phyloP scores from a whole-genome alignment of 176 grass and related monocot species.

The Triticum turgidum region DNA sequence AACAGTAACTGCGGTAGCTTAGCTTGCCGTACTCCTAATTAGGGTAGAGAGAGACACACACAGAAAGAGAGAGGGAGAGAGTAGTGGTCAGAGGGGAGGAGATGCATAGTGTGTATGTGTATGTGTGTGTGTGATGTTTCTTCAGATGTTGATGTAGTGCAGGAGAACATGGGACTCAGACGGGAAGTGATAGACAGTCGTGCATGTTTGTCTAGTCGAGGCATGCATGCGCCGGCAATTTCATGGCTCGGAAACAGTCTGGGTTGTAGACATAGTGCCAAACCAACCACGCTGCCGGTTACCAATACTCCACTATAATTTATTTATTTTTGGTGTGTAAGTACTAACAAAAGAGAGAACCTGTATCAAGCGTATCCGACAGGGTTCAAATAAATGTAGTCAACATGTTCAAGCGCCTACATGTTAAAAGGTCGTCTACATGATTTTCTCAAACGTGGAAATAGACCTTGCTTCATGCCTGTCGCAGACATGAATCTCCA shows the following conservation, averaged over 20 bases:
- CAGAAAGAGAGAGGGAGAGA: neutral
- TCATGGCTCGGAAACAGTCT: neutral
- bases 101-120: neutral
- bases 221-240: neutral
- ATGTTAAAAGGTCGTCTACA: neutral
- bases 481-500: neutral
- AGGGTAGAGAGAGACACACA: no score
- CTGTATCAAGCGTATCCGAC: no score
- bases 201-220: constrained; percentile 11
- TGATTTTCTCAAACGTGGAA: neutral
- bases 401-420: neutral
- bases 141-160: constrained; percentile 26
- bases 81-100: neutral
- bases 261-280: neutral
- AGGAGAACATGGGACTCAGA: constrained; percentile 32
- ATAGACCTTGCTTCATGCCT: neutral
- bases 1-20: neutral
- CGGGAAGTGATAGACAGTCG: neutral
- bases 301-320: no score
- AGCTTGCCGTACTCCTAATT: neutral
- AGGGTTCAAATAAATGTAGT: no score
- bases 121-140: neutral
- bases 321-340: no score
- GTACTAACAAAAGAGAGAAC: no score
- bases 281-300: no score